Evolutionary conservation across 306 rosid species (phyloP).

Genomic region (Citrullus mucosospermus): DNA sequence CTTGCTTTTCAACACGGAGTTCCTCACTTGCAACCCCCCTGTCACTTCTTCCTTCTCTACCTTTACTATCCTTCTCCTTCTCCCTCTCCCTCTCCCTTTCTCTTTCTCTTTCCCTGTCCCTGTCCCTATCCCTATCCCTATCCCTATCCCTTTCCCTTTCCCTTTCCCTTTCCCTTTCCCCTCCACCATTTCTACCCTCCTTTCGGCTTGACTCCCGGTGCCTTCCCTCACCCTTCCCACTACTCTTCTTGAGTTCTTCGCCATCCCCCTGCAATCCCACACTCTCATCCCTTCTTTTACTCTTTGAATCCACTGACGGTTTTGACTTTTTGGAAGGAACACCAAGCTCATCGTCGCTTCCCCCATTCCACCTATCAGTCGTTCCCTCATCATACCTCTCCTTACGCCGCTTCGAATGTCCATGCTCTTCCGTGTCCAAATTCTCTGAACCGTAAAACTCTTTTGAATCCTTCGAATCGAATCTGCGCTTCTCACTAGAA

Average conservation of each 20-base stretch:
- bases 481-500: constrained; percentile 66
- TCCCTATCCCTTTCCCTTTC: constrained; percentile 61
- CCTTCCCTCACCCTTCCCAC: constrained; percentile 70
- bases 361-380: constrained; percentile 91
- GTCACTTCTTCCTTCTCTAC: constrained; percentile 58
- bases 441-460: constrained; percentile 38
- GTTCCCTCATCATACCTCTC: constrained; percentile 48
- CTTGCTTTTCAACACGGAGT: constrained; percentile 45
- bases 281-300: constrained; percentile 60
- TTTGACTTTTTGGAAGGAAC: constrained; percentile 58
- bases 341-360: constrained; percentile 57
- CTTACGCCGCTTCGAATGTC: constrained; percentile 69
- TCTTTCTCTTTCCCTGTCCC: constrained; percentile 51
- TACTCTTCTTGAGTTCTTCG: constrained; percentile 58
- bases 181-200: constrained; percentile 50
- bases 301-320: constrained; percentile 53
- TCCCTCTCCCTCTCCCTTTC: constrained; percentile 68
- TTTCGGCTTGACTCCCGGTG: constrained; percentile 65
- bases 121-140: constrained; percentile 29
- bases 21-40: constrained; percentile 49
- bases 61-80: constrained; percentile 53
- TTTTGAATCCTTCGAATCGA: constrained; percentile 60
- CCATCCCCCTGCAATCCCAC: constrained; percentile 55
- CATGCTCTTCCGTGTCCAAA: constrained; percentile 59
- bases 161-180: constrained; percentile 48